Conservation (phyloP, 768 basidiomycete species). For the Naganishia friedmannii region DNA sequence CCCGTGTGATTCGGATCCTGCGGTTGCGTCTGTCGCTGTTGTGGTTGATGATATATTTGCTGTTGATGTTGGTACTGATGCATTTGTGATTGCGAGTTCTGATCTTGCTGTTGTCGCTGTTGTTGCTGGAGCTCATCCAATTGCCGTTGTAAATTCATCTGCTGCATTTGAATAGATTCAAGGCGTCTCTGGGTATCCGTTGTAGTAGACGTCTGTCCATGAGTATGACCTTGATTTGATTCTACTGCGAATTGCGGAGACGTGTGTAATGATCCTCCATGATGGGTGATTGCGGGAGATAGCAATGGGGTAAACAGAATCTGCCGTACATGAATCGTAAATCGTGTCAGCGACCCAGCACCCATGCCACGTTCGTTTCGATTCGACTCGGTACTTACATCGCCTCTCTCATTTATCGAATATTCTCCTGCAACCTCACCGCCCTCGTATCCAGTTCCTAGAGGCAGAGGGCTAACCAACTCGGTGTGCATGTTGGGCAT, state of each 20-base stretch:
- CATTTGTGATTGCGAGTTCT: conserved; percentile 39
- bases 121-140: conserved; percentile 28
- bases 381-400: conserved; percentile 38
- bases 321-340: conserved; percentile 30
- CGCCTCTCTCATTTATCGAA: conserved; percentile 36
- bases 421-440: conserved; percentile 29
- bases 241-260: conserved; percentile 23
- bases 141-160: conserved; percentile 32
- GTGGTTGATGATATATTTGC: conserved; percentile 42
- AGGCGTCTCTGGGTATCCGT: conserved; percentile 33
- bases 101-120: conserved; percentile 7
- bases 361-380: not conserved
- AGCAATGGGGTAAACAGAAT: conserved; percentile 52
- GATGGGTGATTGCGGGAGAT: conserved; percentile 51
- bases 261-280: conserved; percentile 13
- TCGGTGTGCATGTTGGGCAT: conserved; percentile 50
- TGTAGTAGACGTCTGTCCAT: not conserved
- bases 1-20: conserved; percentile 58
- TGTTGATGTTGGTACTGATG: conserved; percentile 33
- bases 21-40: conserved; percentile 43
- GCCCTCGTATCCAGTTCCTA: not conserved
- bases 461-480: conserved; percentile 46
- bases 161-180: conserved; percentile 47
- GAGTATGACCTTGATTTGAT: not conserved
- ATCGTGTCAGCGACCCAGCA: not conserved